Percentiles rank a stretch among this genome's conserved stretches.
These are phyloP conservation scores for Penicillium sp. DNA, from an alignment of 2,329 filamentous ascomycete genomes.

Conservation along the genomic window DNA sequence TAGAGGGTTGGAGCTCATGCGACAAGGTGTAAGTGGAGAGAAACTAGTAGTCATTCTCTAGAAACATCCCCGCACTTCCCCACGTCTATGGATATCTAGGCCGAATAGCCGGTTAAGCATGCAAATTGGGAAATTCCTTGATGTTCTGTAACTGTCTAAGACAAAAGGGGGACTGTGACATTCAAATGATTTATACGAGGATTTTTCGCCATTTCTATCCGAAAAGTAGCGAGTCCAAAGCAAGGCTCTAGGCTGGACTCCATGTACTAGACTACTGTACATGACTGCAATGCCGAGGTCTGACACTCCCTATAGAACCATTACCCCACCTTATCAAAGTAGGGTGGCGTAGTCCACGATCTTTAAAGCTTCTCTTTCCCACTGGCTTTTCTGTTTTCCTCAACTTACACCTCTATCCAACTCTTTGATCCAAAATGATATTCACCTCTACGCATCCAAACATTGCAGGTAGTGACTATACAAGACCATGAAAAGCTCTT, in stretches of 20 bases:
- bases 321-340: too few species aligned
- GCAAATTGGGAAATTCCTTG: too few species aligned
- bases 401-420: neutral
- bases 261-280: too few species aligned
- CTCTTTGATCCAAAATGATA: constrained; percentile 3
- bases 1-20: constrained; percentile 22
- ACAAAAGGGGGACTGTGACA: too few species aligned
- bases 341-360: too few species aligned
- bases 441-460: constrained; percentile 9
- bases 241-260: too few species aligned
- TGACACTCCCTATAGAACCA: too few species aligned
- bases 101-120: neutral
- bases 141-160: too few species aligned
- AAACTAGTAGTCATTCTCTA: constrained; percentile 26
- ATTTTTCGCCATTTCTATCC: too few species aligned
- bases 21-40: constrained; percentile 30
- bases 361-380: neutral
- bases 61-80: neutral
- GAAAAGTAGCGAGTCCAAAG: too few species aligned
- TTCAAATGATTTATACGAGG: too few species aligned
- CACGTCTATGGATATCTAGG: neutral
- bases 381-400: neutral
- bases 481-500: neutral
- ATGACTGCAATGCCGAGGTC: too few species aligned
- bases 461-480: constrained; percentile 2